phyloP scores from a whole-genome alignment of 2,329 filamentous ascomycete species.

The Curvularia sp. region DNA sequence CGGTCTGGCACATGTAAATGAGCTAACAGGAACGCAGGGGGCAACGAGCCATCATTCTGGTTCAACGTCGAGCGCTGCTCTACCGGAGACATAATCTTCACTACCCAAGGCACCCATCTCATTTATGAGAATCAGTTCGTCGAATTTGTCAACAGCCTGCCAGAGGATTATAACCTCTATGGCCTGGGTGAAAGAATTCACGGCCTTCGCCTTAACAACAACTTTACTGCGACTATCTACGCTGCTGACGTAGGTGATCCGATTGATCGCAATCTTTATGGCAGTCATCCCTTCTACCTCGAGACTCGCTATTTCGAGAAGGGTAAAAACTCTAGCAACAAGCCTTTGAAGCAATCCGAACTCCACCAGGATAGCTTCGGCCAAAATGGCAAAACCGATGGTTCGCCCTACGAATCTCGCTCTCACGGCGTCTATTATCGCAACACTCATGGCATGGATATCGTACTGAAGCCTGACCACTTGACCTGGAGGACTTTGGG shows the following conservation, averaged over 20 bases:
- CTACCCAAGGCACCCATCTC: constrained; percentile 68
- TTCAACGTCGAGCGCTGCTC: constrained; percentile 64
- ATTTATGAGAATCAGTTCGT: constrained; percentile 82
- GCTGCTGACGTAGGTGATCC: constrained; percentile 72
- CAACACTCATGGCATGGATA: constrained; percentile 78
- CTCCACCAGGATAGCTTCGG: constrained; percentile 43
- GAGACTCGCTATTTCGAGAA: constrained; percentile 78
- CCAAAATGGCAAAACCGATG: constrained; percentile 23
- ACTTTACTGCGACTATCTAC: constrained; percentile 73
- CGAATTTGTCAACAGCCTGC: constrained; percentile 71
- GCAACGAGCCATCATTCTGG: constrained; percentile 64
- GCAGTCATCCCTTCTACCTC: constrained; percentile 78
- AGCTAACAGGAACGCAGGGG: constrained; percentile 50
- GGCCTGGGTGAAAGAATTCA: constrained; percentile 78
- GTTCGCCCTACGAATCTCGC: constrained; percentile 67
- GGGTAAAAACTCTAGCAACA: constrained; percentile 56
- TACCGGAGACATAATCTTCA: constrained; percentile 72
- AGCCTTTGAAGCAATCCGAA: constrained; percentile 62
- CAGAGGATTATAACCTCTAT: constrained; percentile 76
- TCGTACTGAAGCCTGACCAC: constrained; percentile 68
- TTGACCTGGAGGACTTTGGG: constrained; percentile 78
- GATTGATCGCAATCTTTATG: constrained; percentile 74
- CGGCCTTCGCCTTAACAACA: constrained; percentile 73
- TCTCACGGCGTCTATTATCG: constrained; percentile 80
- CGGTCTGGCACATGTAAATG: not conserved